phyloP scores from a whole-genome alignment of 805 yeast genomes.

The Ogataea neopini region DNA sequence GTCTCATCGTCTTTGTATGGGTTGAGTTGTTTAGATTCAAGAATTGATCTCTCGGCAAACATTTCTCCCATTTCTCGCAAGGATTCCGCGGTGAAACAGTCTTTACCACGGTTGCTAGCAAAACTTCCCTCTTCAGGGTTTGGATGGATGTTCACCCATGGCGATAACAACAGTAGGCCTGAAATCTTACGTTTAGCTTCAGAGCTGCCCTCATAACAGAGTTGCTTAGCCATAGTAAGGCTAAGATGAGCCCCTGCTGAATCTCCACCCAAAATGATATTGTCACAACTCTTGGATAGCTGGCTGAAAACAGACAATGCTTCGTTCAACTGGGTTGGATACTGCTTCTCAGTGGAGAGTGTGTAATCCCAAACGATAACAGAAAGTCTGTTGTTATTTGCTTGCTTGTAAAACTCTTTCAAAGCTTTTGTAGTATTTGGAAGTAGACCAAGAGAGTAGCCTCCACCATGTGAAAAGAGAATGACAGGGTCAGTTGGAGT shows the following conservation, averaged over 20 bases:
- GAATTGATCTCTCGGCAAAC: slow-evolving; percentile 2
- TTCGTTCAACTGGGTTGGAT: slow-evolving; percentile 4
- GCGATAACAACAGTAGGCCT: slow-evolving; percentile 8
- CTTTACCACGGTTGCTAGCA: slow-evolving; percentile 6
- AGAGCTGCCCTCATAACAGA: neutral
- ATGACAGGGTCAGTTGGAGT: slow-evolving; percentile 3
- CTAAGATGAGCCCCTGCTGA: slow-evolving; percentile 6
- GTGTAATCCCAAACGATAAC: slow-evolving; percentile 1
- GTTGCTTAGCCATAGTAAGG: neutral
- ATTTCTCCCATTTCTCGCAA: slow-evolving; percentile 11
- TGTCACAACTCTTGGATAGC: slow-evolving; percentile 1
- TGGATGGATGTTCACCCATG: slow-evolving; percentile 14
- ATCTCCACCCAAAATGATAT: slow-evolving; percentile 6
- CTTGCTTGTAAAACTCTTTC: neutral
- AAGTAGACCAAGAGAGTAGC: neutral
- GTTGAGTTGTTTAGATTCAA: slow-evolving; percentile 9
- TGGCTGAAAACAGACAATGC: neutral
- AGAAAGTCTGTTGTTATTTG: slow-evolving; percentile 2
- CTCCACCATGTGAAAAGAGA: slow-evolving; percentile 4
- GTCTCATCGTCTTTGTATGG: slow-evolving; percentile 10
- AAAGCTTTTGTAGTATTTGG: neutral
- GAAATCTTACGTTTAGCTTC: neutral
- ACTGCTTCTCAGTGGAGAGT: neutral
- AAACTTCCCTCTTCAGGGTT: slow-evolving; percentile 4
- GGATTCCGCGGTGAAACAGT: slow-evolving; percentile 4